Evolutionary conservation across 176 grass and related monocot genomes (phyloP), one percentile per base, ranked within the genome.

Genomic region (Carex littledalei): DNA sequence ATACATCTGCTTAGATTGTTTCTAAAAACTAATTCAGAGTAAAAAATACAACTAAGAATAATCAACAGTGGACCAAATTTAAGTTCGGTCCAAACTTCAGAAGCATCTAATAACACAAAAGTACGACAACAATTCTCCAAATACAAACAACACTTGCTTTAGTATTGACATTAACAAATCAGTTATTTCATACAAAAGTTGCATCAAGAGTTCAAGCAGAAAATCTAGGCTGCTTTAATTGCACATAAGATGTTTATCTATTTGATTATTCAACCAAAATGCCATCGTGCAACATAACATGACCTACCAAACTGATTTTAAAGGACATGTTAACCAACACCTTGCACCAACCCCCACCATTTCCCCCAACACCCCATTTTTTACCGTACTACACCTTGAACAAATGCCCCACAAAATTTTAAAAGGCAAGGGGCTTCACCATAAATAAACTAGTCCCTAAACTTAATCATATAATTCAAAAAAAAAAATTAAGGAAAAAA

Each of bases 351-450:
- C 86, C 89, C 35, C 71, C 81, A 75, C 81, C 82, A 41, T 84
- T 84, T 88, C 89, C 56, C 78, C 63, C 84, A 56, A 73, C 54
- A 60, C 75, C 81, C 78, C 89, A 84, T 55, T 37, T 55, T 56
- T 75, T 45, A 18, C 6, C 11, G 55, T 56, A 34, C 31, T 47
- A 73, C 43, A 84, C 57, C 18, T 35, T 53, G 63, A 83, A 50
- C 83, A 88, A 87, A 56, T 71, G 81, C 79, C 82, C 75, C 54
- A 63, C 55, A 63, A 82, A 85, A 86, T 64, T 81, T 88, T 87
- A 88, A 80, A 85, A 86, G 74, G 39, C 41, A 85, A 61, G 60
- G 78, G 75, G 84, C 55, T 81, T 83, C 86, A 58, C 81, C 83
- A 86, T 78, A 90, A 39, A 32, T 35, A 63, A 58, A 54, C 81